Percentiles rank a stretch among this genome's conserved stretches.
These are phyloP conservation scores for Beauveria pseudobassiana DNA, from an alignment of 2,329 filamentous ascomycete genomes.

Conservation along the genomic window DNA sequence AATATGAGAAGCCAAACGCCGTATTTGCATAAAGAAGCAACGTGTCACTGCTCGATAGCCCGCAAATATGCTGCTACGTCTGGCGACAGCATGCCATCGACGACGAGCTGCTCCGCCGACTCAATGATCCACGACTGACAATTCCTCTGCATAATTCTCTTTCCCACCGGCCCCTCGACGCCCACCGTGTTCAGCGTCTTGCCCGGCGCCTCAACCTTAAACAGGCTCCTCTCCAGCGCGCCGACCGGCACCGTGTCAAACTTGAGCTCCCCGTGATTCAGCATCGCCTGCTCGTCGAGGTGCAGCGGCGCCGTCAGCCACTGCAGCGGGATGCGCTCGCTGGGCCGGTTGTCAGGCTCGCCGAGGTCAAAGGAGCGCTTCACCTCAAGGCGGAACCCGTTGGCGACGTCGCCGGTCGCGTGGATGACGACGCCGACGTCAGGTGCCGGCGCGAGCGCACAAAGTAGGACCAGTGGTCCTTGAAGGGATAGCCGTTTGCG, in stretches of 20 bases:
- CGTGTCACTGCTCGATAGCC: slow-evolving; percentile 18
- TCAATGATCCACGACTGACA: slow-evolving; percentile 31
- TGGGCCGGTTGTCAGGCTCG: slow-evolving; percentile 12
- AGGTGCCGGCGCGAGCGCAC: slow-evolving; percentile 13
- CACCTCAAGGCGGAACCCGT: slow-evolving; percentile 24
- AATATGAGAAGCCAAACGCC: too few relatives aligned
- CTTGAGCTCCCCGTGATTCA: slow-evolving; percentile 17
- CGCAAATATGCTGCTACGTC: slow-evolving; percentile 20
- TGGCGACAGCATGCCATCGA: slow-evolving; percentile 20
- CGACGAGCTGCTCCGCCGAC: slow-evolving; percentile 22
- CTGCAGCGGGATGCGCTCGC: slow-evolving; percentile 21
- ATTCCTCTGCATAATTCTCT: slow-evolving; percentile 22
- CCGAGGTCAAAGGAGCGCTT: slow-evolving; percentile 22
- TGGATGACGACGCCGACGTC: slow-evolving; percentile 23
- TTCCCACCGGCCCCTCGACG: background rate
- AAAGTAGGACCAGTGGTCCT: slow-evolving; percentile 30
- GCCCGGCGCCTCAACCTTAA: slow-evolving; percentile 15
- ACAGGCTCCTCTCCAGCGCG: slow-evolving; percentile 20
- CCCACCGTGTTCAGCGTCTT: slow-evolving; percentile 13
- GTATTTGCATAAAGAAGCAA: background rate
- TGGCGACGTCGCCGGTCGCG: slow-evolving; percentile 24
- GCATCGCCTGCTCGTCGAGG: slow-evolving; percentile 20
- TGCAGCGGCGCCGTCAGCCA: slow-evolving; percentile 19
- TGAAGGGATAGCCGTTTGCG: slow-evolving; percentile 26
- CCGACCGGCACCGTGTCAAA: slow-evolving; percentile 19